Evolutionary conservation across 208 protist genomes (phyloP).

Genomic region (Wallacemonas collosoma): DNA sequence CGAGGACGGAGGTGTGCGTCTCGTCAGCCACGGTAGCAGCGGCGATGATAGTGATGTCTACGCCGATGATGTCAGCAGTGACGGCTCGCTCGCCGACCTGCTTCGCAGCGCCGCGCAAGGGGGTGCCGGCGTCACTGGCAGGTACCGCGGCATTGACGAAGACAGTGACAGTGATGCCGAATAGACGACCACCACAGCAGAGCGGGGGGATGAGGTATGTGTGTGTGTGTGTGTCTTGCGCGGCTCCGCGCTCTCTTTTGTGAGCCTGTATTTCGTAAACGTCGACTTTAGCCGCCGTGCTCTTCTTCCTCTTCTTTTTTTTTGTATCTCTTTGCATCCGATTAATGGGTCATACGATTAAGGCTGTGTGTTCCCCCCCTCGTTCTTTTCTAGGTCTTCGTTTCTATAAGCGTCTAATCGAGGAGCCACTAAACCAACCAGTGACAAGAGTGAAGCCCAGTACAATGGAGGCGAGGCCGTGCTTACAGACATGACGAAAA

Average conservation of each 20-base stretch:
- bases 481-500: too few species aligned
- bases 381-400: too few species aligned
- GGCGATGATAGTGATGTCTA: slow-evolving; percentile 30
- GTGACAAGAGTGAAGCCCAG: too few species aligned
- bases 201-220: too few species aligned
- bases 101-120: slow-evolving; percentile 31
- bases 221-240: slow-evolving; percentile 2
- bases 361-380: too few species aligned
- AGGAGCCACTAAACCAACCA: too few species aligned
- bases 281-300: neutral
- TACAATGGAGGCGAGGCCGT: too few species aligned
- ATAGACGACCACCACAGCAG: too few species aligned
- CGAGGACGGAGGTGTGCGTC: slow-evolving; percentile 13
- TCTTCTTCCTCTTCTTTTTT: slow-evolving; percentile 10
- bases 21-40: slow-evolving; percentile 2
- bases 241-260: too few species aligned
- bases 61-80: slow-evolving; percentile 30
- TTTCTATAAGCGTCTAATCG: too few species aligned
- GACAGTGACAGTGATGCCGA: slow-evolving; percentile 18
- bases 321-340: neutral
- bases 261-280: too few species aligned
- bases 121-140: neutral
- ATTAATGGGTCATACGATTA: neutral
- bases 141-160: slow-evolving; percentile 44
- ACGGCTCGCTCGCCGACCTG: slow-evolving; percentile 33